Percentiles rank a stretch among this genome's conserved stretches.
phyloP scores from a whole-genome alignment of 73 alveolate genomes.

The Tetrahymena thermophila region DNA sequence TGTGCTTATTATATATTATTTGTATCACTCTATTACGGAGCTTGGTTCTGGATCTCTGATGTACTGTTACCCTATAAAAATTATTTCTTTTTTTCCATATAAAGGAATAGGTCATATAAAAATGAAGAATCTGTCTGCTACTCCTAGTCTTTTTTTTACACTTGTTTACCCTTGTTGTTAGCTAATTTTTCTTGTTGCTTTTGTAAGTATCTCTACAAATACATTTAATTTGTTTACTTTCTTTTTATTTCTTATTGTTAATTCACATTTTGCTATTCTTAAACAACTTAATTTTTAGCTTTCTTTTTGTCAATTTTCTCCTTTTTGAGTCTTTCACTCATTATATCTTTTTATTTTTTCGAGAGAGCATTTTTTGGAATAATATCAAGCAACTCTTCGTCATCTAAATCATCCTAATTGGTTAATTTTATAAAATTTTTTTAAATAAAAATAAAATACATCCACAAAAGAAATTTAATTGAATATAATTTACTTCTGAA shows the following conservation, averaged over 20 bases:
- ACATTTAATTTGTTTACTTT: background rate
- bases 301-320: background rate
- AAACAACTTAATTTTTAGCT: background rate
- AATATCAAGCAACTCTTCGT: background rate
- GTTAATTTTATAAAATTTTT: background rate
- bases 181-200: background rate
- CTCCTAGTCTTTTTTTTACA: background rate
- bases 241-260: background rate
- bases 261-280: background rate
- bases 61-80: background rate
- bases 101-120: background rate
- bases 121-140: background rate
- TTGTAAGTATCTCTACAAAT: background rate
- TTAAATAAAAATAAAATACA: background rate
- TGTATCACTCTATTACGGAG: background rate
- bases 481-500: slow-evolving; percentile 1
- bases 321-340: background rate
- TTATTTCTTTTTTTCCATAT: background rate
- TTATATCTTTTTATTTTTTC: background rate
- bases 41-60: background rate
- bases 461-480: background rate
- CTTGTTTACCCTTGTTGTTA: background rate
- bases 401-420: background rate
- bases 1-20: background rate
- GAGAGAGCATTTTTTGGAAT: background rate